Evolutionary conservation across 106 monocot species (phyloP).

Genomic region (Platanthera guangdongensis): DNA sequence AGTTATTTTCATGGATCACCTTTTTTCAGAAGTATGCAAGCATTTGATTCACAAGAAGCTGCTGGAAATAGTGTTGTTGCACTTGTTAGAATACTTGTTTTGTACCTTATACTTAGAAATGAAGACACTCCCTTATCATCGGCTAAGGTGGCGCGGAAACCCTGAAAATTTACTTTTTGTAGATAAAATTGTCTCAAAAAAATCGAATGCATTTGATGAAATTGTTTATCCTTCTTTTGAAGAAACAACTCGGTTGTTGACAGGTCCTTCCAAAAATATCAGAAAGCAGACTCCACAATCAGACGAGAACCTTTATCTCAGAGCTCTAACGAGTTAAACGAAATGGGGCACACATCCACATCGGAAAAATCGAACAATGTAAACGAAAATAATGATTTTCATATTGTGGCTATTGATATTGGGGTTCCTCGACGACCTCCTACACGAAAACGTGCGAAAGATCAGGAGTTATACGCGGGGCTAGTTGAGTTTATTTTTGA

Average conservation of each 20-base stretch:
- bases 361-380: conserved; percentile 11
- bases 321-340: conserved; percentile 12
- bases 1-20: conserved; percentile 94
- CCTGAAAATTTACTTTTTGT: conserved; percentile 61
- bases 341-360: background rate
- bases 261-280: conserved; percentile 32
- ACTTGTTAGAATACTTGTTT: conserved; percentile 63
- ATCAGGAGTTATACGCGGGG: too few relatives aligned
- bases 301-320: conserved; percentile 20
- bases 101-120: conserved; percentile 87
- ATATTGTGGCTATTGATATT: conserved; percentile 80
- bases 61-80: conserved; percentile 45
- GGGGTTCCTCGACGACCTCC: conserved; percentile 79
- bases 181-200: conserved; percentile 22
- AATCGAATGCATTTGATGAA: conserved; percentile 26
- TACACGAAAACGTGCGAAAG: too few relatives aligned
- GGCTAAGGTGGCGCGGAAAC: conserved; percentile 97
- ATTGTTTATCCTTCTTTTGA: conserved; percentile 4
- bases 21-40: conserved; percentile 48
- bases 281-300: conserved; percentile 39
- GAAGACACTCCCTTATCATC: conserved; percentile 80
- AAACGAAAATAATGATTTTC: conserved; percentile 20
- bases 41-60: conserved; percentile 50
- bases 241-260: conserved; percentile 12
- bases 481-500: too few relatives aligned